A percentile compares a stretch with the other conserved stretches of the same genome.
These are phyloP conservation scores for Prunus davidiana DNA, from an alignment of 306 rosid genomes.

Conservation along the genomic window DNA sequence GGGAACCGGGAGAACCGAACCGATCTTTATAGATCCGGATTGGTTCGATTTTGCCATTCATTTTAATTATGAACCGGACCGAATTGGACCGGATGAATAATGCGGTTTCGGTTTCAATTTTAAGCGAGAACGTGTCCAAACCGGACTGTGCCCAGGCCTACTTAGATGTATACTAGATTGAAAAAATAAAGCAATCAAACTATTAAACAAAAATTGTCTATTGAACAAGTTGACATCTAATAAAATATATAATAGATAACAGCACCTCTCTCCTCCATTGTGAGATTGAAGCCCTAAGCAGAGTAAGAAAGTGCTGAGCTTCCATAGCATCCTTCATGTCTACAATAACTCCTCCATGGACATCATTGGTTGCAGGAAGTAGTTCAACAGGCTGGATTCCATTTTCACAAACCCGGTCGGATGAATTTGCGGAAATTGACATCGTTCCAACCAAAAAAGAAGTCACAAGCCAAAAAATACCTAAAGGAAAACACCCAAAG, in stretches of 20 bases:
- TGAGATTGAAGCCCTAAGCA: conserved; percentile 62
- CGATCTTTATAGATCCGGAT: too few species aligned
- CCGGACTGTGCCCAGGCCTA: too few species aligned
- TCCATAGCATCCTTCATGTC: conserved; percentile 57
- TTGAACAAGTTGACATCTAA: neutral
- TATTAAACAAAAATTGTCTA: neutral
- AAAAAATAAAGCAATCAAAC: neutral
- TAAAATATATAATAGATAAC: neutral
- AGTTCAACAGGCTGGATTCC: conserved; percentile 40
- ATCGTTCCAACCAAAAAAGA: conserved; percentile 3
- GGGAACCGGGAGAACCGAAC: too few species aligned
- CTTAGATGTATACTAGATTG: neutral
- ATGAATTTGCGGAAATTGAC: conserved; percentile 4
- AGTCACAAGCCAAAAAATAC: neutral
- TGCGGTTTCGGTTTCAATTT: too few species aligned
- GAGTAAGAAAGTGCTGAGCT: conserved; percentile 36
- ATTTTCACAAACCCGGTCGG: conserved; percentile 14
- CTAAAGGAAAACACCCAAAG: conserved; percentile 2
- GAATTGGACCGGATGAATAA: too few species aligned
- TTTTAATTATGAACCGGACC: too few species aligned
- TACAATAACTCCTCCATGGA: conserved; percentile 66
- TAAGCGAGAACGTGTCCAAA: too few species aligned
- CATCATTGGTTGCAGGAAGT: conserved; percentile 54
- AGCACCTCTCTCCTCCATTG: conserved; percentile 77
- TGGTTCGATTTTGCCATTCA: too few species aligned